phyloP scores from a whole-genome alignment of 2,329 filamentous ascomycete genomes.

The Trichothecium roseum region DNA sequence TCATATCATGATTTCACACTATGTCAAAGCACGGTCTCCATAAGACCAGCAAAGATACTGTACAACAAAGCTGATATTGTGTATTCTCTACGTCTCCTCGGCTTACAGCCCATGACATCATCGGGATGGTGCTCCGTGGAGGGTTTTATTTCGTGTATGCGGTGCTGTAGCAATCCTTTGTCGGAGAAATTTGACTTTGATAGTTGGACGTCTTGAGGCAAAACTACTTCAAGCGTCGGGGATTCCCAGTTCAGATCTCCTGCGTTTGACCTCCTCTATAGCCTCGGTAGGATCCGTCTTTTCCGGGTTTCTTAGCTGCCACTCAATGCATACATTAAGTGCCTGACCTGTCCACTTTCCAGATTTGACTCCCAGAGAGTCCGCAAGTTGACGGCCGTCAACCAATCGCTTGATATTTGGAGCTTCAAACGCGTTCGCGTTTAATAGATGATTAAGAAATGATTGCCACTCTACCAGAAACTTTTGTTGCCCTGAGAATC shows the following conservation, averaged over 20 bases:
- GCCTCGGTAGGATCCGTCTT: slow-evolving; percentile 47
- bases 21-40: too few relatives aligned
- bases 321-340: slow-evolving; percentile 69
- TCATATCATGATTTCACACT: too few relatives aligned
- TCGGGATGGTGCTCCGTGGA: too few relatives aligned
- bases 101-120: too few relatives aligned
- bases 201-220: too few relatives aligned
- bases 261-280: slow-evolving; percentile 46
- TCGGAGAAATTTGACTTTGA: too few relatives aligned
- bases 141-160: too few relatives aligned
- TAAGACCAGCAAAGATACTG: too few relatives aligned
- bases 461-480: slow-evolving; percentile 40
- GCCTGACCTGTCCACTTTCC: slow-evolving; percentile 80
- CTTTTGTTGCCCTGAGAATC: slow-evolving; percentile 26
- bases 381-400: slow-evolving; percentile 64
- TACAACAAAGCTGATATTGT: too few relatives aligned
- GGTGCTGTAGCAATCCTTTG: too few relatives aligned
- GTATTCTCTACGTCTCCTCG: too few relatives aligned
- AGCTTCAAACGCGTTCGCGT: slow-evolving; percentile 46
- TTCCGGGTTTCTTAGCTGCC: slow-evolving; percentile 76
- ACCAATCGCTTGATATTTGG: slow-evolving; percentile 52
- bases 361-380: slow-evolving; percentile 57
- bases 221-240: not conserved
- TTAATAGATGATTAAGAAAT: slow-evolving; percentile 44
- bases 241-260: slow-evolving; percentile 41